phyloP scores from a whole-genome alignment of 805 yeast genomes.

The Spathaspora hagerdaliae region DNA sequence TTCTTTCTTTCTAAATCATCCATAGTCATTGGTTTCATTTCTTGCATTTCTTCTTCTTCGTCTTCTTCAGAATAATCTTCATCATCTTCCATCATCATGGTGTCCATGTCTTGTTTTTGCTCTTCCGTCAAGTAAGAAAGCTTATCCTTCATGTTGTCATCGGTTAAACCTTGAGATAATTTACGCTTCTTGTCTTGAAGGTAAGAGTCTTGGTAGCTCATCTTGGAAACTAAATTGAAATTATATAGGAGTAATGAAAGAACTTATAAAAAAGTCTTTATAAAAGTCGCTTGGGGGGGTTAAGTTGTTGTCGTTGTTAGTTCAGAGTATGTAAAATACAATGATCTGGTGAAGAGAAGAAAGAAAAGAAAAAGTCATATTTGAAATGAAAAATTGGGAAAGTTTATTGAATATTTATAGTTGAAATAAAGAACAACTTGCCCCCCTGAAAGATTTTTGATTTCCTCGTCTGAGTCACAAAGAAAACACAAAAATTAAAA shows the following conservation, averaged over 20 bases:
- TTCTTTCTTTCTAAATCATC: slow-evolving; percentile 7
- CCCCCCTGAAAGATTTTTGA: too few relatives aligned
- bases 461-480: too few relatives aligned
- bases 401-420: not conserved
- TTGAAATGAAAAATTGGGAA: not conserved
- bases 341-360: slow-evolving; percentile 1
- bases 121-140: slow-evolving; percentile 4
- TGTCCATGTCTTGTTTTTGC: slow-evolving; percentile 5
- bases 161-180: slow-evolving; percentile 6
- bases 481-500: too few relatives aligned
- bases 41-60: not conserved
- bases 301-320: not conserved
- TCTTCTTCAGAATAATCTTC: not conserved
- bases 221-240: slow-evolving; percentile 4
- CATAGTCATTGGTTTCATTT: slow-evolving; percentile 1
- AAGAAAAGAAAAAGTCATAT: not conserved
- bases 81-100: slow-evolving; percentile 2
- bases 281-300: not conserved
- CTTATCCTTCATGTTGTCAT: slow-evolving; percentile 4
- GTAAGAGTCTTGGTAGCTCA: slow-evolving; percentile 8
- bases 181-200: slow-evolving; percentile 8
- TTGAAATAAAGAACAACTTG: not conserved
- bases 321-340: slow-evolving; percentile 2
- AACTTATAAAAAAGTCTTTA: not conserved
- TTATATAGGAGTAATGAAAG: not conserved